phyloP scores from a whole-genome alignment of 768 basidiomycete genomes.

The Megacollybia marginata region DNA sequence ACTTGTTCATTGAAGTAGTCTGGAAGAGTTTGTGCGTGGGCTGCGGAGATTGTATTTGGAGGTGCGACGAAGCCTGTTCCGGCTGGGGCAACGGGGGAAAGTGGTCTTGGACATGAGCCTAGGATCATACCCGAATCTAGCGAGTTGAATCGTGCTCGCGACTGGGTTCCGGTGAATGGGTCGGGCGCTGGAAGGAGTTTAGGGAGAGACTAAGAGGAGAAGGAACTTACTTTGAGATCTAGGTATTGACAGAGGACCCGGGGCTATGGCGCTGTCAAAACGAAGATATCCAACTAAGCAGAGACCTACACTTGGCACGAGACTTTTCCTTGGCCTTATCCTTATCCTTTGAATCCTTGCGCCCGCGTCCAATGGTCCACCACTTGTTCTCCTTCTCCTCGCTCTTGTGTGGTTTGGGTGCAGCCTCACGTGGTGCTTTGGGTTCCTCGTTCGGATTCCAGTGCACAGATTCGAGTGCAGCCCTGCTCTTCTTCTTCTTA shows the following conservation, averaged over 20 bases:
- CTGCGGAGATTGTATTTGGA: not conserved
- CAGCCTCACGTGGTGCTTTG: constrained; percentile 33
- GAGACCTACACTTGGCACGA: not conserved
- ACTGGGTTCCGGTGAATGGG: constrained; percentile 23
- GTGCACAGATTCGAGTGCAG: constrained; percentile 49
- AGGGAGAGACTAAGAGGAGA: not conserved
- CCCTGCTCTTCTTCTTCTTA: constrained; percentile 61
- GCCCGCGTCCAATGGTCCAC: constrained; percentile 76
- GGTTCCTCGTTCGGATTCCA: constrained; percentile 30
- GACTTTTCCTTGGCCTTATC: constrained; percentile 27
- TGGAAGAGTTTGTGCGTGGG: not conserved
- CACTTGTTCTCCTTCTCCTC: constrained; percentile 48
- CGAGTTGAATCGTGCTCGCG: constrained; percentile 57
- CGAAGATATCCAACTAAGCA: not conserved
- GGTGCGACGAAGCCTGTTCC: constrained; percentile 1
- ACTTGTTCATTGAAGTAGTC: not conserved
- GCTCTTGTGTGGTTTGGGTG: constrained; percentile 22
- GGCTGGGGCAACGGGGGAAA: not conserved
- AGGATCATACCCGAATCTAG: constrained; percentile 30
- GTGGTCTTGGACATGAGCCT: not conserved
- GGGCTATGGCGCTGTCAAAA: constrained; percentile 4
- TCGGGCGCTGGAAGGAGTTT: constrained; percentile 33
- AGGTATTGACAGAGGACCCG: constrained; percentile 12
- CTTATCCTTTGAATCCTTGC: constrained; percentile 69
- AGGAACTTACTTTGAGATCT: constrained; percentile 31